These are phyloP conservation scores for Microcyclospora tardicrescens DNA, from an alignment of 2,329 filamentous ascomycete genomes.

Conservation along the genomic window DNA sequence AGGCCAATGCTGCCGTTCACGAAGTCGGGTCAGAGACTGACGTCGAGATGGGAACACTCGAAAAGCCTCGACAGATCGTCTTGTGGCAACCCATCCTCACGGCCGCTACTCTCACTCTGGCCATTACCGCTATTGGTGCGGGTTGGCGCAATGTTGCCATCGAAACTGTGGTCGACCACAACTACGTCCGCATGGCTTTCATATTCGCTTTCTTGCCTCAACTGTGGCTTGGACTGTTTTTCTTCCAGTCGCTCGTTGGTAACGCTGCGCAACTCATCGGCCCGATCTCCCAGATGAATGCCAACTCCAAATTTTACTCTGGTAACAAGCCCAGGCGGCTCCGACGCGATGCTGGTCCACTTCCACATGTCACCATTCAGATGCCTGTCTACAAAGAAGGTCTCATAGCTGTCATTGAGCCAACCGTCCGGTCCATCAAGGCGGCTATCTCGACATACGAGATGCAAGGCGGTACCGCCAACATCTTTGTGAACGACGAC, in stretches of 20 bases:
- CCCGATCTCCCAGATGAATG: conserved; percentile 31
- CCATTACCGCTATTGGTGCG: conserved; percentile 41
- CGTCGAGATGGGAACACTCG: conserved; percentile 27
- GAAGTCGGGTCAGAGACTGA: conserved; percentile 20
- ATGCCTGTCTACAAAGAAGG: conserved; percentile 32
- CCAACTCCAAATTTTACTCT: conserved; percentile 36
- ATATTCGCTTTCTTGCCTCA: conserved; percentile 40
- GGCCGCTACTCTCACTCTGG: conserved; percentile 39
- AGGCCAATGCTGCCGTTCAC: conserved; percentile 23
- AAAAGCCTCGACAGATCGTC: conserved; percentile 36
- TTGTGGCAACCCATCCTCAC: conserved; percentile 45
- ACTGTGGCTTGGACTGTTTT: conserved; percentile 46
- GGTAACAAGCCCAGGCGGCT: conserved; percentile 28
- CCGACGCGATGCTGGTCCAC: conserved; percentile 20
- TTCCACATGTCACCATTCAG: conserved; percentile 44
- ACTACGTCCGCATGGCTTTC: conserved; percentile 43
- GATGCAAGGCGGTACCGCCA: conserved; percentile 49
- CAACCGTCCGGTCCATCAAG: conserved; percentile 26
- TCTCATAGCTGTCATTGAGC: conserved; percentile 26
- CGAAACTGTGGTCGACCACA: conserved; percentile 41
- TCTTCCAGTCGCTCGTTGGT: conserved; percentile 33
- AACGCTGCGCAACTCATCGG: conserved; percentile 31
- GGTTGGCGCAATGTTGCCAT: conserved; percentile 45
- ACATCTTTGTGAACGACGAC: conserved; percentile 57
- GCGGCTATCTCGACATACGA: conserved; percentile 38